Evolutionary conservation across 768 basidiomycete genomes (phyloP), one percentile per base, ranked within the genome.

Genomic region (Sarcodon aspratus): DNA sequence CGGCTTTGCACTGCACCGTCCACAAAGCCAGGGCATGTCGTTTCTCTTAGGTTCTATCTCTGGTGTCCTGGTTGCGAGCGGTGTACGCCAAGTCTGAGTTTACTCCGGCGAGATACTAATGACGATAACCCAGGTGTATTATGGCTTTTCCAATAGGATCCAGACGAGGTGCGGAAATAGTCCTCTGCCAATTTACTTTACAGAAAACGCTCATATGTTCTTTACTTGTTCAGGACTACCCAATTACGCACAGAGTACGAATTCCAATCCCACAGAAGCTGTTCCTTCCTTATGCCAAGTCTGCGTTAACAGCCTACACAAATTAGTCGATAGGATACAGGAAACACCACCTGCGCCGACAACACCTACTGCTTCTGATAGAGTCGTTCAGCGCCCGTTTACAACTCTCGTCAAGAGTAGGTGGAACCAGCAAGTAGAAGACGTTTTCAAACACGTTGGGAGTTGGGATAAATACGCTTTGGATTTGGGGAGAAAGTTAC

Each of bases 1-100:
- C 37, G 40, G 13, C 7, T 42, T n/a, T 27, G 40, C 15, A 9
- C 13, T 11, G 6, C 11, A 13, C 15, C 9, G 40, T 42, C 27
- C 9, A 17, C 40, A 13, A 15, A 42, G 5, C 13, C 15, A 15
- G 4, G 18, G 2, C 17, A 54, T 54, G 53, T 54, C 53, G 13
- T 53, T 54, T 37, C 52, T 54, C 46, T 17, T 46, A 31, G 53
- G 53, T 27, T n/a, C 47, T 21, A 6, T 54, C 9, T 52, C 53
- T 9, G 53, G 53, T 8, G 35, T 46, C 8, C 42, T 54, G 32
- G 51, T 54, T 27, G 53, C 53, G 31, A 47, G 53, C 36, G 53
- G 53, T 18, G 53, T 54, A 44, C 34, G 52, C 12, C n/a, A 9
- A 10, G 35, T 48, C n/a, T 31, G 15, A 37, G 10, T 15, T 7